Evolutionary conservation across 1,139 yeast species (phyloP).

Genomic region (Pichia sp.): DNA sequence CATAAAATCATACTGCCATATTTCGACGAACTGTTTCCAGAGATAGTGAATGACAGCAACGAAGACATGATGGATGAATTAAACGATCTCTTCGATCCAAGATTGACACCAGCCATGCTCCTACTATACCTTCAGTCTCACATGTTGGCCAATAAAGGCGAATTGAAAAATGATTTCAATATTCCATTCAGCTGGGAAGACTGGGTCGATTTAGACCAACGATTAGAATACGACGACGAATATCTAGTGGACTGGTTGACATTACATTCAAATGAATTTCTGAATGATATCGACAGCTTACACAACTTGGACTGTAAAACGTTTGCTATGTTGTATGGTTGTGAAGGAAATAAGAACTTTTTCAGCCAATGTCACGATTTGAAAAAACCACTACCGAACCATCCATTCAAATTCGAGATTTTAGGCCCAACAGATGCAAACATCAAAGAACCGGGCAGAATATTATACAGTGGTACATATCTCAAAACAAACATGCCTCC

Average conservation of each 20-base stretch:
- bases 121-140: conserved; percentile 25
- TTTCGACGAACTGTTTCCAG: conserved; percentile 11
- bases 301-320: conserved; percentile 20
- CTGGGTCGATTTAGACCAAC: conserved; percentile 31
- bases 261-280: conserved; percentile 12
- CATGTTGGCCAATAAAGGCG: conserved; percentile 15
- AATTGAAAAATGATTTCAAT: conserved; percentile 21
- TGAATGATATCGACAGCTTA: conserved; percentile 12
- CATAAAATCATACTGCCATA: conserved; percentile 16
- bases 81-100: conserved; percentile 25
- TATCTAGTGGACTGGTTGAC: conserved; percentile 23
- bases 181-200: conserved; percentile 33
- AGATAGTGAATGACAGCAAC: background rate
- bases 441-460: conserved; percentile 28
- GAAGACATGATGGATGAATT: background rate
- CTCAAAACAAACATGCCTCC: conserved; percentile 27
- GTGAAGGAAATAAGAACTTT: conserved; percentile 17
- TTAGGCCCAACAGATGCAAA: conserved; percentile 17
- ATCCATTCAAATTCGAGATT: conserved; percentile 26
- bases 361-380: conserved; percentile 16
- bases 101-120: conserved; percentile 28
- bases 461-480: conserved; percentile 29
- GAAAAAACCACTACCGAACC: conserved; percentile 12
- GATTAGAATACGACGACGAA: conserved; percentile 20
- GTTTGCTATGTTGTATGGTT: conserved; percentile 24